Evolutionary conservation across 2,329 filamentous ascomycete species (phyloP).

Genomic region (Fusarium tricinctum): DNA sequence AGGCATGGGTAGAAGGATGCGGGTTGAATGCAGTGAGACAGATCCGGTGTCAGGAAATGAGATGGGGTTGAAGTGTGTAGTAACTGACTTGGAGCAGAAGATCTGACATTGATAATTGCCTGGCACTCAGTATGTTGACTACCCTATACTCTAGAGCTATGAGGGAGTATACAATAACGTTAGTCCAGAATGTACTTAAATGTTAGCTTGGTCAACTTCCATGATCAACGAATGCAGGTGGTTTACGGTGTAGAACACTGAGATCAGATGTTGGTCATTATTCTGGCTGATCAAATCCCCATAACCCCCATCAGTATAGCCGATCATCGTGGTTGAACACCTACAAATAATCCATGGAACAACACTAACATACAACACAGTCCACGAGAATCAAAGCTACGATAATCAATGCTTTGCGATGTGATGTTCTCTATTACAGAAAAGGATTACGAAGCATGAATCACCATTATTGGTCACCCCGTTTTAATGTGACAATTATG

Average conservation of each 20-base stretch:
- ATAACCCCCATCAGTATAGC: too few relatives aligned
- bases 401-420: neutral
- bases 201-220: too few relatives aligned
- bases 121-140: neutral
- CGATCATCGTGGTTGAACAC: too few relatives aligned
- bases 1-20: constrained; percentile 2
- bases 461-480: neutral
- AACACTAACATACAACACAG: too few relatives aligned
- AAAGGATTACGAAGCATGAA: neutral
- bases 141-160: constrained; percentile 14
- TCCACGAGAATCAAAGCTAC: too few relatives aligned
- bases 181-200: neutral
- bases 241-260: too few relatives aligned
- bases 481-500: neutral
- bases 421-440: neutral
- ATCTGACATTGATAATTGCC: constrained; percentile 16
- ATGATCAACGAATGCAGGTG: too few relatives aligned
- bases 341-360: too few relatives aligned
- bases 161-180: neutral
- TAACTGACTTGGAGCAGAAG: constrained; percentile 11
- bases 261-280: too few relatives aligned
- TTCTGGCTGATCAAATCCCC: too few relatives aligned
- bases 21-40: constrained; percentile 23
- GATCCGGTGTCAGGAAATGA: constrained; percentile 15
- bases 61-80: neutral